phyloP scores from a whole-genome alignment of 495 filamentous ascomycete species.

The Daldinia decipiens region DNA sequence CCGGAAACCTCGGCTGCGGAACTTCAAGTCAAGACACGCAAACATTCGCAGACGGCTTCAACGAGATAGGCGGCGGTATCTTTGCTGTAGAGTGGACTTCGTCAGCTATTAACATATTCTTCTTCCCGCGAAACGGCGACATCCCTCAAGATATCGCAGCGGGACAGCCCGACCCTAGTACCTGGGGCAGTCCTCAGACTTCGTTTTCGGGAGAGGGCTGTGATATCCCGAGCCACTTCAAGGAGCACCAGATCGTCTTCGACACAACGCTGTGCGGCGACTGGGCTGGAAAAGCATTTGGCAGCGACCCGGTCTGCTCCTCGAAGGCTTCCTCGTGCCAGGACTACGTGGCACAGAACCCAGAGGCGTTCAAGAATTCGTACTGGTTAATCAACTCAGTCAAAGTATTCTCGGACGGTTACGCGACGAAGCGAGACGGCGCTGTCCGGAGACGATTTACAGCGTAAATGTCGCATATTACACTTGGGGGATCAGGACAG shows the following conservation, averaged over 20 bases:
- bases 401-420: conserved; percentile 64
- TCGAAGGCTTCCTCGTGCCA: conserved; percentile 64
- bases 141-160: conserved; percentile 66
- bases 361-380: conserved; percentile 65
- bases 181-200: conserved; percentile 75
- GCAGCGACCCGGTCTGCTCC: conserved; percentile 51
- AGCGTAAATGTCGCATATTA: conserved; percentile 26
- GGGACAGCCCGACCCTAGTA: conserved; percentile 67
- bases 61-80: conserved; percentile 75
- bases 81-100: conserved; percentile 82
- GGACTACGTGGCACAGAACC: conserved; percentile 73
- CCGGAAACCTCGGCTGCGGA: conserved; percentile 62
- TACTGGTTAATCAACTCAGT: conserved; percentile 80
- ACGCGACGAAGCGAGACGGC: conserved; percentile 15
- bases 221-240: conserved; percentile 73
- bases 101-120: conserved; percentile 76
- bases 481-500: neutral
- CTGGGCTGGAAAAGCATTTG: conserved; percentile 79
- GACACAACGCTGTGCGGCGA: conserved; percentile 90
- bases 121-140: conserved; percentile 69
- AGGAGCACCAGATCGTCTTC: conserved; percentile 77
- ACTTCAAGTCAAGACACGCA: conserved; percentile 56
- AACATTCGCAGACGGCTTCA: conserved; percentile 77
- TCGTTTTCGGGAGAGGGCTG: conserved; percentile 69
- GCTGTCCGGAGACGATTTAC: conserved; percentile 29